Evolutionary conservation across 2,329 filamentous ascomycete genomes (phyloP).

Genomic region (Trichoderma atroviride): DNA sequence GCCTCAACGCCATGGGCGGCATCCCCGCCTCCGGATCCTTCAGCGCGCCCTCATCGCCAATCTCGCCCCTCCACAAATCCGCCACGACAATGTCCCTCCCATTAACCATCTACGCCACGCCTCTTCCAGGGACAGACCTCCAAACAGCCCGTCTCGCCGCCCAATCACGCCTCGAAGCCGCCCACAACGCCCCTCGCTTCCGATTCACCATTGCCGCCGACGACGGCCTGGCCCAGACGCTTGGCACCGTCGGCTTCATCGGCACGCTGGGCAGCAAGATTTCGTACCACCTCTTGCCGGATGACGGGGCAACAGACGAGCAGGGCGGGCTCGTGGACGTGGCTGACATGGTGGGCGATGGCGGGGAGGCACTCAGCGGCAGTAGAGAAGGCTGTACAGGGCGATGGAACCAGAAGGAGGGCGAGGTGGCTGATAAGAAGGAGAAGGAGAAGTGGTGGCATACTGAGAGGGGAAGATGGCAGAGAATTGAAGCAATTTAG

Average conservation of each 20-base stretch:
- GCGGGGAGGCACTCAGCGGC: conserved; percentile 48
- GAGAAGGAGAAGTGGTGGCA: conserved; percentile 56
- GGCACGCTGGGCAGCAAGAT: conserved; percentile 63
- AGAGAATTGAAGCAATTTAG: conserved; percentile 30
- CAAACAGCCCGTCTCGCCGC: conserved; percentile 62
- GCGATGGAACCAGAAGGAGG: conserved; percentile 49
- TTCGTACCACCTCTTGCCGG: conserved; percentile 61
- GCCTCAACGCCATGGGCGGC: conserved; percentile 3
- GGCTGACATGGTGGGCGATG: conserved; percentile 51
- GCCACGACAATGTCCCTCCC: conserved; percentile 42
- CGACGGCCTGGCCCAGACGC: conserved; percentile 54
- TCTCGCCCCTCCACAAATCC: conserved; percentile 40
- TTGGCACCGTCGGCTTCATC: conserved; percentile 62
- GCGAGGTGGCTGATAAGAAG: conserved; percentile 47
- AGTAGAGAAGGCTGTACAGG: conserved; percentile 49
- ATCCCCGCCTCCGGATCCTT: conserved; percentile 27
- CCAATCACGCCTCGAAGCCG: conserved; percentile 65
- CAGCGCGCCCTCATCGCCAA: conserved; percentile 34
- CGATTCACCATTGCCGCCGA: conserved; percentile 61
- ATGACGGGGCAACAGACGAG: conserved; percentile 58
- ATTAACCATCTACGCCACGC: conserved; percentile 31
- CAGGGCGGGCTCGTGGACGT: conserved; percentile 59
- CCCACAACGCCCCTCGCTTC: conserved; percentile 56
- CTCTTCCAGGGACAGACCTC: conserved; percentile 49
- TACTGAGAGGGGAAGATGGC: conserved; percentile 52